Base-by-base conservation (phyloP, 2,329 filamentous ascomycete species). In the Exophiala sp. region DNA sequence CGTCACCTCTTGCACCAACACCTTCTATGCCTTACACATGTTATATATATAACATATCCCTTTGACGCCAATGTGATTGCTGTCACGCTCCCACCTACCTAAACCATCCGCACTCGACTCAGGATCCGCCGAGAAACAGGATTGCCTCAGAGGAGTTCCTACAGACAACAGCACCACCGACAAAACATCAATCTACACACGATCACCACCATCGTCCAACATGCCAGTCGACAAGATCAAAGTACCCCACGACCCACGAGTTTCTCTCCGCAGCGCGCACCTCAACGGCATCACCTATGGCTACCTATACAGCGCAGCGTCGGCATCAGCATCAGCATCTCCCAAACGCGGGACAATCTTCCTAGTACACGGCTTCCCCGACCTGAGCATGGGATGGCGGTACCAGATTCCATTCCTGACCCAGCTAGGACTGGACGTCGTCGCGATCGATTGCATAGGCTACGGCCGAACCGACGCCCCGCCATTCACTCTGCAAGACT, bases 391-490 rank as follows among this genome's bases (percentile, higher is more conserved):
- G 63, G 88, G 85, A 64, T 97, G 91, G 91, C 83, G 90, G 55
- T 84, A 87, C 68, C 90, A 96, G 68, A 85, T 96, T 52, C 89
- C 90, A 0, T 69, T 81, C 60, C 76, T 97, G 18, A 68, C 85
- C 27, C 76, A 82, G 4, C 73, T 88, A 49, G 85, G 84, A 18
- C 79, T 91, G 58, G 80, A 85, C 48, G 88, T 95, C 47, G 80
- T 97, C 19, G 87, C 81, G 9, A 86, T 88, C 0, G 88, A 96
- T 68, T 83, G 89, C 75, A 78, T 95, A 60, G 91, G 91, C 56
- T 97, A 93, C 66, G 87, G 86, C 21, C 78, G 80, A 51, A 93
- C 87, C 21, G 70, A 72, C 53, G 66, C 65, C 6, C 66, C 67
- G 0, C 85, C 86, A 0, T 73, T 79, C 35, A 73, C 76, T 1